Base-by-base conservation (phyloP, 176 grass and related monocot genomes). In the Phoenix roebelenii region DNA sequence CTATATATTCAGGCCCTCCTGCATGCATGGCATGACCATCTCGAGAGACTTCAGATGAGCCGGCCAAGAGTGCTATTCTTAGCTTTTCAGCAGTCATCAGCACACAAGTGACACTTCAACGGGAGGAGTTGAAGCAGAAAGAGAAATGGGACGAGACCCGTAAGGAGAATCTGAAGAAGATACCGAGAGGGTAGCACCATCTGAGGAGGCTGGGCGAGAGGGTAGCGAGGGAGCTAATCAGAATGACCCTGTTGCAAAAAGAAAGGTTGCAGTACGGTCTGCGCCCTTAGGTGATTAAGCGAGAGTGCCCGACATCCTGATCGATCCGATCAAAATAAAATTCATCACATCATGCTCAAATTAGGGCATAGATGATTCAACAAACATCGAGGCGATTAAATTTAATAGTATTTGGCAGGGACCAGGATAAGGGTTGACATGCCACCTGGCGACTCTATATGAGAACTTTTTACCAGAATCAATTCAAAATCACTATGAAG, bases 71-170 rank as follows among this genome's bases (percentile, higher is more conserved):
- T 25, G 82, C 85, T 15, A 78, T 98, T 70, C 55, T 64, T 54
- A 86, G 88, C 69, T 98, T 98, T 54, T 73, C 77, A 49, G 94
- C 84, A 49, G 88, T 98, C 24, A 61, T 98, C 52, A 76, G 77
- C 60, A 85, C 88, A 12, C 92, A 93, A 73, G 50, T 70, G 59
- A 22, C 69, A 17, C 76, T 98, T 58, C 94, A 98, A 78, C 84
- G 89, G 7, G 94, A 98, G 1, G 94, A 98, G 76, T 66, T 93
- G 66, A 98, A 86, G 67, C 88, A 93, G 68, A 93, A 92, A 55
- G 94, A 92, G 23, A 81, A 18, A 1, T 85, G 80, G 3, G 55
- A 77, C 19, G 82, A 92, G 63, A 70, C 57, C 4, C 69, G 23
- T 17, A 89, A 74, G 72, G 94, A 92, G 51, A 89, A 89, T 5